Conservation (phyloP, 2,329 filamentous ascomycete genomes). For the Ophiocordyceps unilateralis region DNA sequence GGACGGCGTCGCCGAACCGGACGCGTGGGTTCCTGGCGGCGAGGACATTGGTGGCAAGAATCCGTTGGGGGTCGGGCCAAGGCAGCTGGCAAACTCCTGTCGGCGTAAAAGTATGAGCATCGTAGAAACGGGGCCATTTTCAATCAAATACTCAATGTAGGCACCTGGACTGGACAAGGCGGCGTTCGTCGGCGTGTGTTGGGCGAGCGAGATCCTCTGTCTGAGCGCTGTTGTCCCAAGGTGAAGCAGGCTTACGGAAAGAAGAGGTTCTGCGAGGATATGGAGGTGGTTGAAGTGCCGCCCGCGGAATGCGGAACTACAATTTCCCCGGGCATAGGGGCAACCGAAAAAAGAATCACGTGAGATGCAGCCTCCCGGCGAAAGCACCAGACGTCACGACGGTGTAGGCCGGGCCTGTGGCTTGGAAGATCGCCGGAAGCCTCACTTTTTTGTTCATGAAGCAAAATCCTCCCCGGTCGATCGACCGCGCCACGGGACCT, state of each 20-base stretch:
- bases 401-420: too few species aligned
- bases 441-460: background rate
- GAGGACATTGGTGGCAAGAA: constrained; percentile 1
- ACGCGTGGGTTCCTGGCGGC: constrained; percentile 2
- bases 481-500: background rate
- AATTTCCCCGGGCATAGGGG: background rate
- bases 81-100: background rate
- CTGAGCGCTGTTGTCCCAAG: background rate
- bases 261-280: background rate
- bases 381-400: background rate
- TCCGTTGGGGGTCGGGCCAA: background rate
- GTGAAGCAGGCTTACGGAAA: too few species aligned
- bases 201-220: background rate
- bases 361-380: background rate
- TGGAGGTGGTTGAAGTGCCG: background rate
- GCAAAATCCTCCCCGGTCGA: too few species aligned
- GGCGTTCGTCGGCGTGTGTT: constrained; percentile 1
- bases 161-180: constrained; percentile 16
- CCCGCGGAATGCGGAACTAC: background rate
- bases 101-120: constrained; percentile 15
- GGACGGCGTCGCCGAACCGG: constrained; percentile 4
- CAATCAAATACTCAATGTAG: constrained; percentile 16
- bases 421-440: background rate
- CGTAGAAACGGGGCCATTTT: constrained; percentile 11
- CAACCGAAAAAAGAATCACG: background rate